phyloP scores from a whole-genome alignment of 169 alveolate species.

The Plasmodium gonderi region DNA sequence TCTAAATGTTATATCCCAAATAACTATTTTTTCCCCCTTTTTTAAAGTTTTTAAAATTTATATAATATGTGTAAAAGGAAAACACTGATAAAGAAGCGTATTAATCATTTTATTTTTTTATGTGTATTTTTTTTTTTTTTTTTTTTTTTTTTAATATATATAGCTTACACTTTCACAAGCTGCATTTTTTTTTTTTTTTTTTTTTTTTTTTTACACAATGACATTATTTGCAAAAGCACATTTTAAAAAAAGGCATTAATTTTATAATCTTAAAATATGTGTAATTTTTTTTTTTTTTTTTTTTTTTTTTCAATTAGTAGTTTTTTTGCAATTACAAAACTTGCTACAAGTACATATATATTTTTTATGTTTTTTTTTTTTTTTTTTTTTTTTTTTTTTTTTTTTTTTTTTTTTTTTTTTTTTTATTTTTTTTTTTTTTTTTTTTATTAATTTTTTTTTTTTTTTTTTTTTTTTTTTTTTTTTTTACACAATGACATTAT shows the following conservation, averaged over 20 bases:
- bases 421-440: no score
- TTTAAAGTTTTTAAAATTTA: background rate
- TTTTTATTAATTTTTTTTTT: no score
- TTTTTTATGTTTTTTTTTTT: no score
- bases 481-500: background rate
- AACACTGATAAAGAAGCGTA: background rate
- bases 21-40: background rate
- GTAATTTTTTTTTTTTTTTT: background rate
- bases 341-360: no score
- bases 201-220: background rate
- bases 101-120: background rate
- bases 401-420: no score
- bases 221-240: background rate
- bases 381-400: no score
- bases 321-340: no score
- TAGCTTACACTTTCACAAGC: background rate
- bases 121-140: background rate
- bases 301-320: background rate
- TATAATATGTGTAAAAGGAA: background rate
- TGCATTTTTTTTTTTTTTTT: background rate
- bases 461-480: background rate
- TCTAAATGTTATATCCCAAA: background rate
- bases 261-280: background rate
- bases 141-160: background rate
- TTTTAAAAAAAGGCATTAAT: background rate